Evolutionary conservation across 2,329 filamentous ascomycete genomes (phyloP), one percentile per base, ranked within the genome.

Genomic region (Fusarium sp.): DNA sequence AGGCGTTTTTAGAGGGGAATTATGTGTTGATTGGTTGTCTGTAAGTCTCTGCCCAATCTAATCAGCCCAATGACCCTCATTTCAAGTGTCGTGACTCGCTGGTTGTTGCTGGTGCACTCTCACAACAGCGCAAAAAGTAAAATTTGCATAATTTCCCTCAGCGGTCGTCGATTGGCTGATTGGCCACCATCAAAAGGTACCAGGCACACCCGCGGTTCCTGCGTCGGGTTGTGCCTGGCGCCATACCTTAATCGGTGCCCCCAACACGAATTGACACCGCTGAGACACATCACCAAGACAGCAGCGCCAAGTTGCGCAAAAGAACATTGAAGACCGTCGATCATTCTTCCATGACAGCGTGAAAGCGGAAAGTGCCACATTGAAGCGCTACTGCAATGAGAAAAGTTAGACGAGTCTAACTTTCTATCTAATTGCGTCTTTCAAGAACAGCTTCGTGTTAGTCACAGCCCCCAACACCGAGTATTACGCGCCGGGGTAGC

Each of bases 61-160:
- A 57, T 60, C 36, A 52, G 35, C 36, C 52, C 36, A 46, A 44
- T 70, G 65, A 57, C 65, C 59, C 53, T 65, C 55, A 55, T 36
- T 20, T 60, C 47, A 54, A 20, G 33, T 42, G 33, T 59, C 45
- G 50, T 56, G 60, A 59, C 67, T 63, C 47, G 44, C 39, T 53
- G 31, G 31, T 42, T 20, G 53, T 33, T 53, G 20, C 50, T 45
- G 36, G 39, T 56, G 41, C 41, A 52, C 38, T 35, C 57, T 70
- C 63, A 70, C 59, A 67, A 71, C 49, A 72, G 52, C 62, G 56
- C 25, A 44, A 56, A 39, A 67, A 68, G 64, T 75, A 76, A 79
- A 70, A 79, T 78, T 79, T 79, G 76, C 70, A 77, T 67, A 78
- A 79, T 78, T 70, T 79, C 76, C 71, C 55, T 55, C 55, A 44